phyloP scores from a whole-genome alignment of 768 basidiomycete species.

The Gymnopilus junonius region DNA sequence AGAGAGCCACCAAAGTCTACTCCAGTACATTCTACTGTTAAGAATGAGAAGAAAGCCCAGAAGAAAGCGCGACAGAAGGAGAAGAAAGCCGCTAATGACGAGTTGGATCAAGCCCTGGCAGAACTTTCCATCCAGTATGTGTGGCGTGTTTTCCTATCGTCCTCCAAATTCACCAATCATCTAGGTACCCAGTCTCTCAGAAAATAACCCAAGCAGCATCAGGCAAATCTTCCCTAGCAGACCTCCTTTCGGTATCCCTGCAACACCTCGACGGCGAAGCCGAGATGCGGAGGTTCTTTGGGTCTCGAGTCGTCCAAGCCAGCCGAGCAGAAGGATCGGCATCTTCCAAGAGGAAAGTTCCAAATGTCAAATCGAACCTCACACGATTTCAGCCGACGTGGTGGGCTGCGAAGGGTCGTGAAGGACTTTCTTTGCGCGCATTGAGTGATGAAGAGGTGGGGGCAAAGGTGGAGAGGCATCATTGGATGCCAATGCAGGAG shows the following conservation, averaged over 20 bases:
- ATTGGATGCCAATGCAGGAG: slow-evolving; percentile 56
- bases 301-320: slow-evolving; percentile 82
- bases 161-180: not conserved
- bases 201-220: slow-evolving; percentile 35
- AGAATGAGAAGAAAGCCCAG: slow-evolving; percentile 59
- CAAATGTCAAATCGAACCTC: slow-evolving; percentile 65
- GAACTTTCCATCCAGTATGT: slow-evolving; percentile 81
- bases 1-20: slow-evolving; percentile 6
- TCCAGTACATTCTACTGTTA: slow-evolving; percentile 10
- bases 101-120: slow-evolving; percentile 82
- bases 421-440: slow-evolving; percentile 71
- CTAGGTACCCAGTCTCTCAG: slow-evolving; percentile 59
- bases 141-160: not conserved
- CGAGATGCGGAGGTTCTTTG: slow-evolving; percentile 94
- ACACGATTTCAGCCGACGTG: slow-evolving; percentile 78
- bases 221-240: slow-evolving; percentile 41
- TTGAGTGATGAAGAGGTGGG: slow-evolving; percentile 59
- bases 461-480: slow-evolving; percentile 44
- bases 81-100: slow-evolving; percentile 70
- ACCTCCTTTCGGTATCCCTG: slow-evolving; percentile 79
- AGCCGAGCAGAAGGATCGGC: slow-evolving; percentile 40
- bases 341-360: slow-evolving; percentile 39
- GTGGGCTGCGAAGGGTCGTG: slow-evolving; percentile 70
- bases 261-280: slow-evolving; percentile 85
- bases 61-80: slow-evolving; percentile 71